phyloP scores from a whole-genome alignment of 495 filamentous ascomycete species.

The Tetracladium marchalianum region DNA sequence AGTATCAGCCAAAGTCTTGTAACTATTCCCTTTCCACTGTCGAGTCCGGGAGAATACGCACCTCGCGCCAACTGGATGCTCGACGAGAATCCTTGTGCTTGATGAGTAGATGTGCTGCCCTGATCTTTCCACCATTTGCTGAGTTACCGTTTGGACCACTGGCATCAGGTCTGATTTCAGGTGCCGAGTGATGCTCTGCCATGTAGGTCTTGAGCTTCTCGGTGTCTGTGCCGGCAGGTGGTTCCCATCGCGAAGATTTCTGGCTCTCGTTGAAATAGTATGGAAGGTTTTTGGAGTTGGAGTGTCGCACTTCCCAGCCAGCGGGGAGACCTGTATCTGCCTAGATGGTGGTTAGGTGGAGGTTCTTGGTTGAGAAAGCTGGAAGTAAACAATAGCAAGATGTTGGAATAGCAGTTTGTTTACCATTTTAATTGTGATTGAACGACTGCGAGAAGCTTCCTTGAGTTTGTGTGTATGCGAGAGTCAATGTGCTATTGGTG shows the following conservation, averaged over 20 bases:
- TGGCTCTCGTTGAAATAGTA: slow-evolving; percentile 90
- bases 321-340: slow-evolving; percentile 72
- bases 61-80: slow-evolving; percentile 84
- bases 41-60: slow-evolving; percentile 14
- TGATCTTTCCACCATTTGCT: slow-evolving; percentile 72
- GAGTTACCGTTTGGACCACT: slow-evolving; percentile 32
- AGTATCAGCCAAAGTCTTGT: background rate
- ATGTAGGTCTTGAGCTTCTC: slow-evolving; percentile 90
- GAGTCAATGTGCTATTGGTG: no score
- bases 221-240: slow-evolving; percentile 73
- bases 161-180: slow-evolving; percentile 37
- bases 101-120: slow-evolving; percentile 79
- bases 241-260: slow-evolving; percentile 89
- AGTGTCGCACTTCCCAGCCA: slow-evolving; percentile 90
- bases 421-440: slow-evolving; percentile 5
- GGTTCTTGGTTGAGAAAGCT: background rate
- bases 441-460: no score
- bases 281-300: slow-evolving; percentile 92
- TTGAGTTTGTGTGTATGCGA: no score
- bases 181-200: slow-evolving; percentile 64
- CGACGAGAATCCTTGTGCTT: slow-evolving; percentile 84
- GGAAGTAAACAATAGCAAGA: background rate
- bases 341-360: slow-evolving; percentile 23
- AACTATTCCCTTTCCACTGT: no score
- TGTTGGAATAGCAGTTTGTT: background rate